Evolutionary conservation across 768 basidiomycete genomes (phyloP), one percentile per base, ranked within the genome.

Genomic region (Lentinula sp.): DNA sequence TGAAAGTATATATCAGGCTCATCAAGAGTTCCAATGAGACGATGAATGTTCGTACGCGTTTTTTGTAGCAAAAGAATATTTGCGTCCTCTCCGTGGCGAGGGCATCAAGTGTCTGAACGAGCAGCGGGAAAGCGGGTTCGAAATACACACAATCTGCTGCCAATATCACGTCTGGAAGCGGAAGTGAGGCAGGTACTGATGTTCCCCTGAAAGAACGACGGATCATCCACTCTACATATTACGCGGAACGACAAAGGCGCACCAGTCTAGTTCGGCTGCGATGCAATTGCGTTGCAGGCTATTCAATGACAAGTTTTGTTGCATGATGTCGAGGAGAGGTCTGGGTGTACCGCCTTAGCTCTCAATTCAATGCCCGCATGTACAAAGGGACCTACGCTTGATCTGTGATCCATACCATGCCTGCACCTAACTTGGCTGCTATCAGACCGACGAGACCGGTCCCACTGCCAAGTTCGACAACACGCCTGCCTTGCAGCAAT

Each of bases 101-200:
- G 48, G 87, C 82, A 37, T 75, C 79, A 35, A 98, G 77, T 0
- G 94, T 95, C 64, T 86, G 73, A 2, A 95, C 89, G 1, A 98
- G 83, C 11, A 95, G 80, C 7, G 93, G 89, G 67, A 97, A 98
- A 0, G 92, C 86, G 11, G 93, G 92, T 73, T 97, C 95, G 65
- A 93, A 94, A 75, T 98, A 98, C 8, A 98, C 94, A 66, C 95
- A 98, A 69, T 98, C 95, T 0, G 95, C 95, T 1, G 91, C 93
- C 4, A 98, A 81, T 61, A 98, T 81, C 28, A 96, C 57, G 67
- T 91, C 85, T 5, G 86, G 81, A 3, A 68, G 71, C 13, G 72
- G 75, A 46, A 84, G 67, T 74, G 76, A 45, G 65, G 65, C 32
- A 8, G 88, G 84, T 37, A 86, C 66, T 1, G 80, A 72, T 16